Base-by-base conservation (phyloP, 805 yeast species). In the Schizosaccharomyces japonicus region DNA sequence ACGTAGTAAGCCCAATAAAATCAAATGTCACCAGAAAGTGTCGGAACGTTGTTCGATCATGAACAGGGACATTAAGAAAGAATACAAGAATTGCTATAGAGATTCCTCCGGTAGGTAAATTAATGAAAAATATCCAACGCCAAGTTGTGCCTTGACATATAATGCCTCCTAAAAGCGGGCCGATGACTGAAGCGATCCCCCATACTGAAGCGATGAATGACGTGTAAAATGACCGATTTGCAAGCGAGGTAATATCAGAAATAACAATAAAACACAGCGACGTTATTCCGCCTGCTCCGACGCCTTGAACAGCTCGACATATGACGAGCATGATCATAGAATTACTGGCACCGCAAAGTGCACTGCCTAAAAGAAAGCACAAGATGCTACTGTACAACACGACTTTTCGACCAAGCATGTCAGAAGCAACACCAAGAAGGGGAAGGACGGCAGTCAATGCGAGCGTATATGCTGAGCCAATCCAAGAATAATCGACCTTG, bases 121-220 rank as follows among this genome's bases (percentile, higher is more conserved):
- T 78, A 52, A 79, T 66, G 60, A 73, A 79, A 57, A 77, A 79
- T 54, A 81, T 73, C 82, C 84, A 77, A 55, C 84, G 65, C 84
- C 84, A 78, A n/a, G 72, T 61, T 3, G 67, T 72, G 47, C 68
- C 62, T 2, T 71, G 60, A 1, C 80, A 67, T 49, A 78, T 70
- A 0, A 74, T 76, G 28, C 83, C 83, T 11, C 82, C 83, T 23
- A 77, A 34, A 75, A 61, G 0, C 5, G 84, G 83, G 1, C 83
- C 83, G 10, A 42, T 19, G n/a, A 21, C 36, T 21, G 34, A 19
- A n/a, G 39, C 49, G 19, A 55, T 19, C 7, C 47, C 50, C 48
- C 48, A 48, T 2, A 45, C 44, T 23, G 39, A 11, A 23, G 36
- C 44, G 25, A 48, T 11, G 11, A 46, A 11, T 11, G 49, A 49